Percentiles rank a stretch among this genome's conserved stretches.
phyloP scores from a whole-genome alignment of 176 grass and related monocot genomes.

The Leersia perrieri region DNA sequence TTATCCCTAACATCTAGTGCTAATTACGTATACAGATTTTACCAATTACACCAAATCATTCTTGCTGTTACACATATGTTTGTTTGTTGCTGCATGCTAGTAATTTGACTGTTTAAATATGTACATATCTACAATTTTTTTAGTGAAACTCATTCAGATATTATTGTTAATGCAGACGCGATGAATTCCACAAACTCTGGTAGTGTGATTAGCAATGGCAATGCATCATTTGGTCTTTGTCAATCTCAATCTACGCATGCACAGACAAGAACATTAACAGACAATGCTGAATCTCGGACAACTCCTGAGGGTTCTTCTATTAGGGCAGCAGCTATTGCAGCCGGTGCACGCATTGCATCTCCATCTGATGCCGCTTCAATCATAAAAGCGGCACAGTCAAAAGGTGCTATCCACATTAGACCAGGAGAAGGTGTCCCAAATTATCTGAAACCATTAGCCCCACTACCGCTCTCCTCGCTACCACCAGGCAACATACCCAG shows the following conservation, averaged over 20 bases:
- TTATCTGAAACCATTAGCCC: conserved; percentile 46
- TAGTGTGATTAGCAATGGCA: conserved; percentile 29
- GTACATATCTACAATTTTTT: background rate
- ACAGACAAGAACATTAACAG: conserved; percentile 14
- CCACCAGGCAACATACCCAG: conserved; percentile 19
- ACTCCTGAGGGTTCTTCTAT: conserved; percentile 39
- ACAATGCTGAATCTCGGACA: conserved; percentile 7
- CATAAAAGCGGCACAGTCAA: conserved; percentile 57
- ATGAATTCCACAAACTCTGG: conserved; percentile 30
- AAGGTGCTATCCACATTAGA: conserved; percentile 46
- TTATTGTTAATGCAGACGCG: conserved; percentile 37
- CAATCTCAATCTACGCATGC: conserved; percentile 28
- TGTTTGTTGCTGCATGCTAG: background rate
- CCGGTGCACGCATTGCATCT: conserved; percentile 47
- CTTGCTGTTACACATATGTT: background rate
- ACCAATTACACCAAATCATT: background rate
- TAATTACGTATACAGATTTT: background rate
- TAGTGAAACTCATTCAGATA: background rate
- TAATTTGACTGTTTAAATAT: conserved; percentile 8
- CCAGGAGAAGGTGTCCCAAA: conserved; percentile 45
- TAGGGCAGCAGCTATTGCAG: conserved; percentile 59
- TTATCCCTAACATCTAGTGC: conserved; percentile 6
- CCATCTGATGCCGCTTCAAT: conserved; percentile 60
- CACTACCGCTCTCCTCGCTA: background rate
- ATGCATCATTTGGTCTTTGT: conserved; percentile 20